These are phyloP conservation scores for Pyropia yezoensis DNA, from an alignment of 23 red algal genomes.

Conservation along the genomic window DNA sequence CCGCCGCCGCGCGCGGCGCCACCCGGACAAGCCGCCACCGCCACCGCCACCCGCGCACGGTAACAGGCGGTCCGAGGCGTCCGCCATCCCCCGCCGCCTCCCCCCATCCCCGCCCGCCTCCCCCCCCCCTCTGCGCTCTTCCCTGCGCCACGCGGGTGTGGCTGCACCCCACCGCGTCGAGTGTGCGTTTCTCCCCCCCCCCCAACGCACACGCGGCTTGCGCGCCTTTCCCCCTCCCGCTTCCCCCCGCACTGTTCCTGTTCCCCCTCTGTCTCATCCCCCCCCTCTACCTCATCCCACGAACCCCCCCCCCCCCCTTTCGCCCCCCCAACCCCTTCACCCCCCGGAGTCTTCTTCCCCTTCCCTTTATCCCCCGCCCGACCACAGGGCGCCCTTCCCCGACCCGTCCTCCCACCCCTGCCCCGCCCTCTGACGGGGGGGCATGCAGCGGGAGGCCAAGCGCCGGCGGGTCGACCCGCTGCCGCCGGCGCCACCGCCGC, in stretches of 20 bases:
- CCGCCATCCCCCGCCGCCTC: too few species aligned
- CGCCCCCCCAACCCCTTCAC: conserved; percentile 1
- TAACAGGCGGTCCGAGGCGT: too few species aligned
- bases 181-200: too few species aligned
- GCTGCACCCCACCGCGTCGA: too few species aligned
- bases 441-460: too few species aligned
- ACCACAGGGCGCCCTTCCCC: background rate
- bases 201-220: background rate
- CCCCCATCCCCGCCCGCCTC: too few species aligned
- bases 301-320: background rate
- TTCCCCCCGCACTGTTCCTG: conserved; percentile 3
- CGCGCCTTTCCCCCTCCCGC: background rate
- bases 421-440: background rate
- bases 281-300: conserved; percentile 4
- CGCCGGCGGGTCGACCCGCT: too few species aligned
- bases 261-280: conserved; percentile 4
- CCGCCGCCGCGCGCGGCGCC: background rate
- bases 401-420: background rate
- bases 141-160: too few species aligned
- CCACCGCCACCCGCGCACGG: conserved; percentile 6
- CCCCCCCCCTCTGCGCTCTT: too few species aligned
- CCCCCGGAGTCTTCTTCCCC: background rate
- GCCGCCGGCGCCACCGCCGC: too few species aligned
- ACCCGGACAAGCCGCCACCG: conserved; percentile 6
- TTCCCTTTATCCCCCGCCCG: background rate